Conservation (phyloP, 768 basidiomycete genomes). For the Naganishia randhawae region DNA sequence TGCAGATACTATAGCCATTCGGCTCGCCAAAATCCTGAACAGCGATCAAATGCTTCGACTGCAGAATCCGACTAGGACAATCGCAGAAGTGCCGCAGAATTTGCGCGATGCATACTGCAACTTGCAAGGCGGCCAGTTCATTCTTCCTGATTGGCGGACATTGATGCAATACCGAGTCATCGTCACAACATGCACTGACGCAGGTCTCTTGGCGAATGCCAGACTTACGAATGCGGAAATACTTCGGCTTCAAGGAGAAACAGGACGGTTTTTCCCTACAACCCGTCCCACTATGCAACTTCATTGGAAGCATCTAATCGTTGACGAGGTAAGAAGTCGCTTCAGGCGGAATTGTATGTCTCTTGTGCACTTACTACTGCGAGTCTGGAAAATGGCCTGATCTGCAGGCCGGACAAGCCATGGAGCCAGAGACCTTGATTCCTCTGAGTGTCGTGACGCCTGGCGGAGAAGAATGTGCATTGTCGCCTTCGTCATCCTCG, state of each 20-base stretch:
- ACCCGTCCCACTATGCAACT: conserved; percentile 13
- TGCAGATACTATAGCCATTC: conserved; percentile 48
- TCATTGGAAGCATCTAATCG: conserved; percentile 51
- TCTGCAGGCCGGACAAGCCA: conserved; percentile 48
- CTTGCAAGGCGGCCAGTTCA: conserved; percentile 28
- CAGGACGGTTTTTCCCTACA: conserved; percentile 31
- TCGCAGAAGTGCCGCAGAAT: conserved; percentile 48
- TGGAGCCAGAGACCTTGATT: conserved; percentile 47
- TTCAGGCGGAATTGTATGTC: neutral
- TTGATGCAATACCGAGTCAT: conserved; percentile 46
- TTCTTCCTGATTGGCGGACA: conserved; percentile 16
- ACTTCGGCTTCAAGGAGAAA: conserved; percentile 35
- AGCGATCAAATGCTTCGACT: conserved; percentile 44
- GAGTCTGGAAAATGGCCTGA: neutral
- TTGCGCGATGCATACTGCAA: conserved; percentile 38
- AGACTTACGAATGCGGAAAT: conserved; percentile 43
- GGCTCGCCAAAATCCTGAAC: conserved; percentile 35
- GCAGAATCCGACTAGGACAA: conserved; percentile 46
- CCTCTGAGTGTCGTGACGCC: conserved; percentile 43
- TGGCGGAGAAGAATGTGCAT: conserved; percentile 1
- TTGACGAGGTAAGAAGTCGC: conserved; percentile 46
- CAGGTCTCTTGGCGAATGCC: conserved; percentile 41
- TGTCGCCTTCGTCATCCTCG: neutral
- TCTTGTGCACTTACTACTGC: neutral
- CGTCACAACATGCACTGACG: conserved; percentile 43